Percentiles rank a stretch among this genome's conserved stretches.
These are phyloP conservation scores for Coffea canephora DNA, from an alignment of 257 asterid genomes.

Conservation along the genomic window DNA sequence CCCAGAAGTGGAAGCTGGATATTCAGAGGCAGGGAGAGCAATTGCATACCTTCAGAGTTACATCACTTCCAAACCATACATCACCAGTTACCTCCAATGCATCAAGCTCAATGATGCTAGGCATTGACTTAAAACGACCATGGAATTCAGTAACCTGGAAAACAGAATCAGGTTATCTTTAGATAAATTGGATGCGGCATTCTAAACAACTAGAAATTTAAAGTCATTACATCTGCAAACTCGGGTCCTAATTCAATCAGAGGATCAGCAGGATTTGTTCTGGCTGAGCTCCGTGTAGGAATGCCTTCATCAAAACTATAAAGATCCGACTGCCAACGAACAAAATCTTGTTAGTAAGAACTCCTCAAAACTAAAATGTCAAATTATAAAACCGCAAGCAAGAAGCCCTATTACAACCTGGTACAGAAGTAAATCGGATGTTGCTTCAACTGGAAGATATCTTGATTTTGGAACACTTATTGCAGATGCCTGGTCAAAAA, in stretches of 20 bases:
- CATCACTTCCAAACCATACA: conserved; percentile 78
- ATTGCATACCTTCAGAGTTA: conserved; percentile 68
- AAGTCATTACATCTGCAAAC: conserved; percentile 55
- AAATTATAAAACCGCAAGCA: background rate
- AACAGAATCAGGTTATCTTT: conserved; percentile 9
- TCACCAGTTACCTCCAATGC: conserved; percentile 80
- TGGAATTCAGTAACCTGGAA: conserved; percentile 61
- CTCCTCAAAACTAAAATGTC: conserved; percentile 11
- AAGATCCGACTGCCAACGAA: conserved; percentile 66
- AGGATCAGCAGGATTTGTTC: conserved; percentile 70
- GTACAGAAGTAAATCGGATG: conserved; percentile 74
- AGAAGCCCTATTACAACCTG: conserved; percentile 46
- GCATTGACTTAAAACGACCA: conserved; percentile 75
- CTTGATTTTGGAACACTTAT: conserved; percentile 68
- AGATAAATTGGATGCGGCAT: conserved; percentile 14
- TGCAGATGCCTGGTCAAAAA: conserved; percentile 53
- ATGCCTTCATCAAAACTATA: conserved; percentile 62
- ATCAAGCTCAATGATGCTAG: conserved; percentile 75
- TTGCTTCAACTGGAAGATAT: conserved; percentile 68
- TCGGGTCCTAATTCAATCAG: conserved; percentile 69
- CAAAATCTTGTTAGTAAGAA: conserved; percentile 11
- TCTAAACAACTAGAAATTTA: conserved; percentile 13
- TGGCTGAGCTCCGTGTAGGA: conserved; percentile 54
- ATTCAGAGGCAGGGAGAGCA: background rate
- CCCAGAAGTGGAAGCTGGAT: background rate